Conservation (phyloP, 805 yeast genomes). For the Diddensiella santjacobensis region DNA sequence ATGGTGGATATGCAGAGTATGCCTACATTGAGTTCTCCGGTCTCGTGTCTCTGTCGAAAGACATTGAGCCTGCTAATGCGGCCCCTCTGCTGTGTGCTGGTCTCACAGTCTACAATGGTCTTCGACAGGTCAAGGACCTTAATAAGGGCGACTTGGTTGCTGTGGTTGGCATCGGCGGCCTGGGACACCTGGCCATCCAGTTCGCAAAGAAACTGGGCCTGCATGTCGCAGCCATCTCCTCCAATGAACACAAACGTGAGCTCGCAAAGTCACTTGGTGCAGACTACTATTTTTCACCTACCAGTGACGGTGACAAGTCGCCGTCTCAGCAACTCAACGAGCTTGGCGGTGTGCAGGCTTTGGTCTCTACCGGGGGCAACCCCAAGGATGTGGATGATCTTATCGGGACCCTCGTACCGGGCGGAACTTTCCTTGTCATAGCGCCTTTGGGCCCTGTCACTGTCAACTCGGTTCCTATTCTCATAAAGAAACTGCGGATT, state of each 20-base stretch:
- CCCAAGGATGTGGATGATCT: conserved; percentile 1
- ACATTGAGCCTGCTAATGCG: background rate
- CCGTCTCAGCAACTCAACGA: background rate
- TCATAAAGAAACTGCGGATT: conserved; percentile 1
- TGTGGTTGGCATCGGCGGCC: conserved; percentile 62
- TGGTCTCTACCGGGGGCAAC: background rate
- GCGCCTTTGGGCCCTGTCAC: background rate
- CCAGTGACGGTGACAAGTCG: background rate
- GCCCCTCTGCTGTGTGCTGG: conserved; percentile 58
- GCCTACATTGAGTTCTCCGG: background rate
- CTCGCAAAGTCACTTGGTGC: conserved; percentile 48
- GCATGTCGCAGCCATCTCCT: conserved; percentile 54
- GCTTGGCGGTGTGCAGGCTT: background rate
- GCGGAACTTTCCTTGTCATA: conserved; percentile 1
- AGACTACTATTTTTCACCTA: conserved; percentile 29
- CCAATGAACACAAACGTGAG: conserved; percentile 50
- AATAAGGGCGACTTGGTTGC: conserved; percentile 49
- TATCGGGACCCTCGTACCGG: background rate
- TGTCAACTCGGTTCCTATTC: background rate
- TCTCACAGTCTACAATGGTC: conserved; percentile 58
- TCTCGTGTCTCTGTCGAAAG: conserved; percentile 1
- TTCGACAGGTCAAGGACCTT: conserved; percentile 48
- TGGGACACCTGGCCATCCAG: conserved; percentile 57
- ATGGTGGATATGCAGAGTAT: conserved; percentile 5
- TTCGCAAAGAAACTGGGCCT: conserved; percentile 58